phyloP scores from a whole-genome alignment of 805 yeast species.

The Sugiyamaella boreocaroliniensis region DNA sequence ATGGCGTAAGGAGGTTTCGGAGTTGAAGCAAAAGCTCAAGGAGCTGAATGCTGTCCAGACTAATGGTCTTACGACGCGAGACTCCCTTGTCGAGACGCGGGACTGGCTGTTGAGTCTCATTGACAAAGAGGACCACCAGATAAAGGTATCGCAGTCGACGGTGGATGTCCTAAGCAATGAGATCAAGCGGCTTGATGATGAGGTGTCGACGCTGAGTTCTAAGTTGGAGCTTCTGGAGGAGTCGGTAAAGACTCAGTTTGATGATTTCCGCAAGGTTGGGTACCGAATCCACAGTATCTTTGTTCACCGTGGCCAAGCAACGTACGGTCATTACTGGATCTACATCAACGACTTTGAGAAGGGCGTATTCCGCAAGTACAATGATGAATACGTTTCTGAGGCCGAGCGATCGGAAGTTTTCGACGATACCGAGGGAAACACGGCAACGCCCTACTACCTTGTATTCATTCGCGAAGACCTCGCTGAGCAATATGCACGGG shows the following conservation, averaged over 20 bases:
- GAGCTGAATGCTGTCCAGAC: slow-evolving; percentile 17
- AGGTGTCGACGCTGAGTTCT: slow-evolving; percentile 38
- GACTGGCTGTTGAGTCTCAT: slow-evolving; percentile 45
- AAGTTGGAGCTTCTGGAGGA: slow-evolving; percentile 41
- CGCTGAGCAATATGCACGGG: slow-evolving; percentile 30
- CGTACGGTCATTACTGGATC: slow-evolving; percentile 96
- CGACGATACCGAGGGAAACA: slow-evolving; percentile 43
- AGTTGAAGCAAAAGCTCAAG: slow-evolving; percentile 11
- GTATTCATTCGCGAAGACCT: slow-evolving; percentile 69
- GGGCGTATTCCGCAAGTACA: slow-evolving; percentile 76
- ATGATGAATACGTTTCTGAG: slow-evolving; percentile 90
- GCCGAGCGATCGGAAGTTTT: slow-evolving; percentile 47
- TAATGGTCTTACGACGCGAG: slow-evolving; percentile 44
- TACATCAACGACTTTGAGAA: slow-evolving; percentile 73
- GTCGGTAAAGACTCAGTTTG: slow-evolving; percentile 55
- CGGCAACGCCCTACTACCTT: slow-evolving; percentile 90
- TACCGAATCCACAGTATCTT: slow-evolving; percentile 86
- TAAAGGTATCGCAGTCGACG: slow-evolving; percentile 39
- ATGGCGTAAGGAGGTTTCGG: slow-evolving; percentile 45
- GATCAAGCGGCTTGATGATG: slow-evolving; percentile 41
- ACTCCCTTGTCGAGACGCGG: slow-evolving; percentile 49
- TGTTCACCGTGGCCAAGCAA: slow-evolving; percentile 92
- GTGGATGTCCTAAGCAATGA: slow-evolving; percentile 42
- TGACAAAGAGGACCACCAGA: slow-evolving; percentile 15
- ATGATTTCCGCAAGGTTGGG: slow-evolving; percentile 53